phyloP scores from a whole-genome alignment of 306 rosid species.

The Dalbergia cochinchinensis region DNA sequence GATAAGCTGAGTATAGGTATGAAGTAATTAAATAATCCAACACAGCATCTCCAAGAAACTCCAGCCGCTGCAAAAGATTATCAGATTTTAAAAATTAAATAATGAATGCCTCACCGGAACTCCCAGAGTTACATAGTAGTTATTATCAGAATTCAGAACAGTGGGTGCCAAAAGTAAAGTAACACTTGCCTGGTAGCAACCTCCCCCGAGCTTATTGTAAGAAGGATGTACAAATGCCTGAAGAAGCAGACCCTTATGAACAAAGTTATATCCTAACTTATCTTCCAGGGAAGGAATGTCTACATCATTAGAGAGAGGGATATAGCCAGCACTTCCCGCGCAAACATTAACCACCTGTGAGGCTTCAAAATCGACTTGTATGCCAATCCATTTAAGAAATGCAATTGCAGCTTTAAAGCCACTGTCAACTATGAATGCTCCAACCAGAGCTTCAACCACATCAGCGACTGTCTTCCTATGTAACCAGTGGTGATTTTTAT shows the following conservation, averaged over 20 bases:
- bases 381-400: slow-evolving; percentile 91
- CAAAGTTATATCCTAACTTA: slow-evolving; percentile 68
- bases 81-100: slow-evolving; percentile 39
- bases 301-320: slow-evolving; percentile 62
- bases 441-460: slow-evolving; percentile 93
- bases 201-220: slow-evolving; percentile 86
- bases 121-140: slow-evolving; percentile 30
- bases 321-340: slow-evolving; percentile 64
- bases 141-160: slow-evolving; percentile 18
- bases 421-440: slow-evolving; percentile 93
- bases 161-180: slow-evolving; percentile 34
- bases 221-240: slow-evolving; percentile 97
- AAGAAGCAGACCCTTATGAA: slow-evolving; percentile 79
- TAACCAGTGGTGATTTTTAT: slow-evolving; percentile 92
- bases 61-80: slow-evolving; percentile 76
- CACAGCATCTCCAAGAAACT: slow-evolving; percentile 98
- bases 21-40: slow-evolving; percentile 93
- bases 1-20: slow-evolving; percentile 90
- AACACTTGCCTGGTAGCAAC: slow-evolving; percentile 85
- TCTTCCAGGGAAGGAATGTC: slow-evolving; percentile 69
- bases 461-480: slow-evolving; percentile 81
- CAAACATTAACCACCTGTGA: slow-evolving; percentile 69
- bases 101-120: background rate
- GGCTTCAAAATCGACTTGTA: slow-evolving; percentile 72
- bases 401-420: slow-evolving; percentile 90